Evolutionary conservation across 352 stramenopile genomes (phyloP), one percentile per base, ranked within the genome.

Genomic region (Phytopythium boreale): DNA sequence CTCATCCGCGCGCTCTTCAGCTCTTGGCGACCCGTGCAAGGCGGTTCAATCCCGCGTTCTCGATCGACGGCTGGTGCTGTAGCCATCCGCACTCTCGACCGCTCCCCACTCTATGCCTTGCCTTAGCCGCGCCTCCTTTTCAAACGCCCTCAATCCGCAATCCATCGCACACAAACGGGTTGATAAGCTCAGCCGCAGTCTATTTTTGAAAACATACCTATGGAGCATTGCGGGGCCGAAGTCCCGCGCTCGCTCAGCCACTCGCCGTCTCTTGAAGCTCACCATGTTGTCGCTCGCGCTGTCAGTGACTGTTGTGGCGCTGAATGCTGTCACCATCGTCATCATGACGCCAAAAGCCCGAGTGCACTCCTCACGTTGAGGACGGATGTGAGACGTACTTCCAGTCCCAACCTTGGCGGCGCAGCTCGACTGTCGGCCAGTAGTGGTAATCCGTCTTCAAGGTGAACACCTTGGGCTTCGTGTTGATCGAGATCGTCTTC

Each of bases 371-470:
- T 52, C 46, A 52, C 10, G 46, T 52, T 14, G 46, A 44, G 0
- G 52, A 44, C 15, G 49, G 36, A 29, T 89, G 77, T 29, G 77
- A 75, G 14, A 91, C 79, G 53, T 93, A 93, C 56, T 87, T 76
- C 86, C 86, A 95, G 57, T 93, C 81, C 63, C 65, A 85, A 46
- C 69, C 72, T 24, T 85, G 68, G 52, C 87, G 76, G 34, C 69
- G 77, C 36, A 97, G 74, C 72, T 97, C 87, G 37, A 93, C 72
- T 6, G 90, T 96, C 43, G 90, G 89, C 88, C 89, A 97, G 75
- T 97, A 97, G 71, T 95, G 82, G 63, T 96, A 96, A 68, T 97
- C 89, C 7, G 82, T 93, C 76, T 96, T 96, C 26, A 97, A 74
- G n/a, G 89, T 96, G 53, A 94, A 91, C 26, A 96, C 86, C 61